Evolutionary conservation across 169 alveolate species (phyloP).

Genomic region (Plasmodium blacklocki): DNA sequence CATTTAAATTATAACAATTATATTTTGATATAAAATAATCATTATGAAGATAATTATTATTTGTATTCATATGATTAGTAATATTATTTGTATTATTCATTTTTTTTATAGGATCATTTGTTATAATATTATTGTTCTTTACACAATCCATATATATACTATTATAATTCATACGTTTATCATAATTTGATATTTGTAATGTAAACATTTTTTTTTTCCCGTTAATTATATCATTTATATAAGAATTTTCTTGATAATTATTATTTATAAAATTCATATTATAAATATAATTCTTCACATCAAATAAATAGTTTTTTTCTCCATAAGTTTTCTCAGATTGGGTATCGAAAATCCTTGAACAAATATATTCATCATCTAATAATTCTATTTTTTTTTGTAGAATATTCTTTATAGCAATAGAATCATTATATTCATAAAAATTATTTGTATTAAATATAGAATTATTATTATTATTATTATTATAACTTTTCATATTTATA

Average conservation of each 20-base stretch:
- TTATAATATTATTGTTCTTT: no score
- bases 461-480: not conserved
- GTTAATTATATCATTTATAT: not conserved
- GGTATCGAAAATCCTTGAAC: slow-evolving; percentile 15
- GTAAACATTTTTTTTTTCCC: not conserved
- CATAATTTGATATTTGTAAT: not conserved
- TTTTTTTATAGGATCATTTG: no score
- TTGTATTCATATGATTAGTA: no score
- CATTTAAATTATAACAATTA: no score
- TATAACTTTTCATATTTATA: no score
- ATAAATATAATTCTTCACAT: slow-evolving; percentile 40
- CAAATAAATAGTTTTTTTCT: slow-evolving; percentile 40
- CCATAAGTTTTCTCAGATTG: slow-evolving; percentile 30
- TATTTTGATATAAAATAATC: no score
- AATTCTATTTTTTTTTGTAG: slow-evolving; percentile 53
- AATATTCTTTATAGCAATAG: slow-evolving; percentile 14
- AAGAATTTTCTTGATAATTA: slow-evolving; percentile 11
- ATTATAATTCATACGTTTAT: no score
- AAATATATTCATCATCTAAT: slow-evolving; percentile 47
- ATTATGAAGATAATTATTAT: no score
- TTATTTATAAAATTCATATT: slow-evolving; percentile 4
- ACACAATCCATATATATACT: no score
- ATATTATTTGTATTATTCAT: no score
- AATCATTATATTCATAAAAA: slow-evolving; percentile 13
- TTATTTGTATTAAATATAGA: not conserved